Evolutionary conservation across 192 early-diverging fungal genomes (phyloP), one percentile per base, ranked within the genome.

Genomic region (Backusella tuberculispora): DNA sequence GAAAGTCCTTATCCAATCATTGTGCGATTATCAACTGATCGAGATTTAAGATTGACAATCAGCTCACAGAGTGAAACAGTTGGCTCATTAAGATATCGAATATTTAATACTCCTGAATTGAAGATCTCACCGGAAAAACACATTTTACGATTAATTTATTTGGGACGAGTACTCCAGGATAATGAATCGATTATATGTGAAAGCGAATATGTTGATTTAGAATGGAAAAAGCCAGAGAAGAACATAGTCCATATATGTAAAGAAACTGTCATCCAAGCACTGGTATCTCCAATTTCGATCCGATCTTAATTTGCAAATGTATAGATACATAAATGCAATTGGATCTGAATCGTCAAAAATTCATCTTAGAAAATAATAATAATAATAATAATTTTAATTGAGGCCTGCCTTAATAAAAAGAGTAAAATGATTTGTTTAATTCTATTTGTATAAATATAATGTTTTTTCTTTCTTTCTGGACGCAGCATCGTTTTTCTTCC

Each of bases 111-210:
- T 34, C 53, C 77, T 44, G 71, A 69, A 19, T 21, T 75, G 6
- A 34, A 48, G 4, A 71, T 74, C 29, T 64, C 70, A 13, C 48
- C 37, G 6, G 66, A 75, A 45, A 78, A 63, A 14, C 71, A 69
- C 14, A 71, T 75, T 19, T 67, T 87, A 14, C 74, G 79, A 66
- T 77, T 89, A 15, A 83, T 88, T 68, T 86, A 86, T 66, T 60
- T 89, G 19, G 88, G 88, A 21, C 73, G 74, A 53, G 60, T 86
- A 34, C 78, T 89, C 1, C 73, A 78, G 8, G 82, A 81, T 66
- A 72, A 42, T 40, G 38, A 60, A 19, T 10, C 38, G 1, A 72
- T 72, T 72, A 40, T 38, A 8, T 72, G 56, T 45, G 38, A 72
- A 17, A 45, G 47, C 43, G 24, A 60, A 4, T 10, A 60, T 24